Percentiles rank a stretch among this genome's conserved stretches.
These are phyloP conservation scores for Neofusicoccum laricinum DNA, from an alignment of 2,329 filamentous ascomycete genomes.

Conservation along the genomic window DNA sequence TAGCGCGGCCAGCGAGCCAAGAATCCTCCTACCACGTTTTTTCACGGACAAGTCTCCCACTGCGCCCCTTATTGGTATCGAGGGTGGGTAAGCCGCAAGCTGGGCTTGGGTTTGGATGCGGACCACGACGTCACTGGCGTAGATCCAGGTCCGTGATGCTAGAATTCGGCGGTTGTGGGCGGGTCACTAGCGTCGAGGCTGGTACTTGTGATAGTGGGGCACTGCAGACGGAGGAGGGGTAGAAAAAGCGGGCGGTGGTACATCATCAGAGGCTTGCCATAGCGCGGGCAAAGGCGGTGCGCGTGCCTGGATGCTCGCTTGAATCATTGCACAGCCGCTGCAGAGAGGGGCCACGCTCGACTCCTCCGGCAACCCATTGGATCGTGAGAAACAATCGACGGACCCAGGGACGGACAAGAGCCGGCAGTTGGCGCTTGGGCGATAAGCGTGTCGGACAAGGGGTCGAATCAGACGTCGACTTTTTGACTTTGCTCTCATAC, in stretches of 20 bases:
- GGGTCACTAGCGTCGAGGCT: background rate
- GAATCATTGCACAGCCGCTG: slow-evolving; percentile 1
- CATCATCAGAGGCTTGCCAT: slow-evolving; percentile 6
- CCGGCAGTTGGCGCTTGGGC: background rate
- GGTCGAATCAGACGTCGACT: background rate
- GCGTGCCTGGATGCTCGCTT: slow-evolving; percentile 3
- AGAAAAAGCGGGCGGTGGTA: slow-evolving; percentile 13
- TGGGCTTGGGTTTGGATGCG: background rate
- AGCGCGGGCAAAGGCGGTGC: background rate
- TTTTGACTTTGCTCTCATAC: background rate
- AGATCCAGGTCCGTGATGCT: background rate
- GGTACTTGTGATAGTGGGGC: slow-evolving; percentile 9
- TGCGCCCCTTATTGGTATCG: background rate
- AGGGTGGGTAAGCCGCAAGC: background rate
- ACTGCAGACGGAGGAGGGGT: slow-evolving; percentile 11
- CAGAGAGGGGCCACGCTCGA: background rate
- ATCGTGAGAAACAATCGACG: background rate
- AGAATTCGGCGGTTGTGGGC: background rate
- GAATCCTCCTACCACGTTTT: background rate
- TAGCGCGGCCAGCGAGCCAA: background rate
- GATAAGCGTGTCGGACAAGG: background rate
- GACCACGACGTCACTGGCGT: background rate
- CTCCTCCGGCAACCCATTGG: background rate
- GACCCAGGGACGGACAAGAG: background rate
- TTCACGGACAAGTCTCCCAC: background rate